These are phyloP conservation scores for Rutstroemia sp. DNA, from an alignment of 2,329 filamentous ascomycete species.

Conservation along the genomic window DNA sequence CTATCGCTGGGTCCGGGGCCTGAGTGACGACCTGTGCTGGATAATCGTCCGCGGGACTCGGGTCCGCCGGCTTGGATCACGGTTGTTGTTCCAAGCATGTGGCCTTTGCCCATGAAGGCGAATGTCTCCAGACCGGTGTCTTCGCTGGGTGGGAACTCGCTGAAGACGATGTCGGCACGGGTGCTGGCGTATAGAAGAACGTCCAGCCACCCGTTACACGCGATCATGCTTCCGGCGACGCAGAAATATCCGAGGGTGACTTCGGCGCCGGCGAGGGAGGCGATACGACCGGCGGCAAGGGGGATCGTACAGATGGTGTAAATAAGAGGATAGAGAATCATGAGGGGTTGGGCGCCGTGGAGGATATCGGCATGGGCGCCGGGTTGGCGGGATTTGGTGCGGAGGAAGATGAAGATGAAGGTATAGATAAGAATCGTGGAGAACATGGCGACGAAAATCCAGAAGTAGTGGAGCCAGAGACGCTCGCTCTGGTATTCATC, in stretches of 20 bases:
- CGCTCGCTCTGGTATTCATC: conserved; percentile 45
- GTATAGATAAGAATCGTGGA: conserved; percentile 42
- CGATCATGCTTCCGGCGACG: conserved; percentile 51
- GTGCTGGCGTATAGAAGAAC: conserved; percentile 46
- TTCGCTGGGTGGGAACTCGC: conserved; percentile 33
- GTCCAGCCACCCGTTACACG: conserved; percentile 48
- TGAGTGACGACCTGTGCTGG: too few relatives aligned
- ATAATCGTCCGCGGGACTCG: neutral
- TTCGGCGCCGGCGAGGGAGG: conserved; percentile 47
- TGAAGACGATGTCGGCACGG: conserved; percentile 45
- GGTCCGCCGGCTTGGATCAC: conserved; percentile 12
- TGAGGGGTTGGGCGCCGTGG: conserved; percentile 36
- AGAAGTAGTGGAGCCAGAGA: conserved; percentile 56
- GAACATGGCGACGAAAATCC: conserved; percentile 50
- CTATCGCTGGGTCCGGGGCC: conserved; percentile 9
- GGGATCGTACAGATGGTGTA: conserved; percentile 64
- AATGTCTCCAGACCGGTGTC: conserved; percentile 46
- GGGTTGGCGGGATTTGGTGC: conserved; percentile 1
- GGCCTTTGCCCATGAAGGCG: conserved; percentile 27
- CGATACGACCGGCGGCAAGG: conserved; percentile 56
- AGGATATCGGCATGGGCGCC: neutral
- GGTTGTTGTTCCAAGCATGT: conserved; percentile 13
- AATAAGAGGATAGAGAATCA: conserved; percentile 60
- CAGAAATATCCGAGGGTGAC: conserved; percentile 49
- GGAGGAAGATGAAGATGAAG: conserved; percentile 25